Base-by-base conservation (phyloP, 805 yeast genomes). In the Scheffersomyces amazonensis region DNA sequence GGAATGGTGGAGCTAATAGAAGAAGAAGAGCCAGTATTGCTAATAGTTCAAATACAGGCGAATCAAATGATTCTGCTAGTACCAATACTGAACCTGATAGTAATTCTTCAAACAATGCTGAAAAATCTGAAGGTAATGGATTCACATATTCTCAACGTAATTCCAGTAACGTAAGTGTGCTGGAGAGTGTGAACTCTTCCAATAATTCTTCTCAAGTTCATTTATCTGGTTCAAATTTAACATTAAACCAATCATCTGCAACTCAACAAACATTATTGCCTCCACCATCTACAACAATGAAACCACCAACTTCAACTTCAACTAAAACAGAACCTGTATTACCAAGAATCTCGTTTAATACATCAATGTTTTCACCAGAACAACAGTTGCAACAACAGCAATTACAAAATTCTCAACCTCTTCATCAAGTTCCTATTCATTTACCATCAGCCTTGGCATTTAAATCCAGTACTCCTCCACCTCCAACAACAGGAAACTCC, bases 1-100 rank as follows among this genome's bases (percentile, higher is more conserved):
- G 96, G 96, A 87, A 87, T 55, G 95, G 96, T 3, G 95, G 96
- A 7, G 91, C 95, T 11, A 87, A 86, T 56, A 71, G 95, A 43
- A 69, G 96, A 43, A 75, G 93, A 52, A 66, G 88, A 46, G 45
- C 45, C 10, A 42, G 45, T 30, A 33, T 42, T 21, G 39, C 39
- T 2, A 21, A 12, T 23, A 35, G 12, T 12, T 16, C 32, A 10
- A n/a, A n/a, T n/a, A 5, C 24, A 9, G 24, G 39, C 21, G 18
- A n/a, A 23, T 28, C 38, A 12, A 21, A 13, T 20, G 33, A 19
- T 8, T 16, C 17, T 18, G 33, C 16, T 16, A 33, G 29, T 31
- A 6, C 16, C 12, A 22, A 23, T n/a, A 10, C 2, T 17, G 15
- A 13, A 8, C 11, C 17, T 13, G 30, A 27, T 27, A 15, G 30